Percentiles rank a stretch among this genome's conserved stretches.
phyloP scores from a whole-genome alignment of 169 alveolate species.

The Eimeria necatrix region DNA sequence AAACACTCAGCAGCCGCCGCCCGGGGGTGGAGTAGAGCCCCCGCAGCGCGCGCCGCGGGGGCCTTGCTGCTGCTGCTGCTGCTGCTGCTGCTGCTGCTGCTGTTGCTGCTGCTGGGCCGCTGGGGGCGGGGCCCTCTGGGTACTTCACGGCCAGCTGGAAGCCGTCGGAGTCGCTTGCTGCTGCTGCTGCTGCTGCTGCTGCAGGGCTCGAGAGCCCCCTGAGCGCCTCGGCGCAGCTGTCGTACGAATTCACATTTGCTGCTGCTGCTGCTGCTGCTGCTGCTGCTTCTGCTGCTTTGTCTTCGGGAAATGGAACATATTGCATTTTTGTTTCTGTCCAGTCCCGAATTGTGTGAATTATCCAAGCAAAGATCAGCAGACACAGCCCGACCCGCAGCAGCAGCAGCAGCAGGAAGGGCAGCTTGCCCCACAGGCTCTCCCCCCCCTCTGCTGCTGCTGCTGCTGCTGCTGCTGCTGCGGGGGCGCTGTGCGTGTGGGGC shows the following conservation, averaged over 20 bases:
- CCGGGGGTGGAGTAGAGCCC: slow-evolving; percentile 61
- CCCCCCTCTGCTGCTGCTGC: slow-evolving; percentile 3
- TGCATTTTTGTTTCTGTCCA: slow-evolving; percentile 55
- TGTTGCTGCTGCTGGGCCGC: background rate
- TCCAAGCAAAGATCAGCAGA: slow-evolving; percentile 39
- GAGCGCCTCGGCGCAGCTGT: slow-evolving; percentile 55
- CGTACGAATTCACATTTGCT: slow-evolving; percentile 19
- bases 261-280: background rate
- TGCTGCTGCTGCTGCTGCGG: background rate
- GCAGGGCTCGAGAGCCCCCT: background rate
- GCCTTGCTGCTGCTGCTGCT: background rate
- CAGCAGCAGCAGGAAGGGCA: background rate
- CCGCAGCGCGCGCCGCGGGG: slow-evolving; percentile 38
- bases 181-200: background rate
- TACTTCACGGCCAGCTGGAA: slow-evolving; percentile 26
- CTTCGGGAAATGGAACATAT: slow-evolving; percentile 9
- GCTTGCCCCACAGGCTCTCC: background rate
- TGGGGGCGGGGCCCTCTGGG: background rate
- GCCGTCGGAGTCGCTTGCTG: background rate
- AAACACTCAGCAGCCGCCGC: slow-evolving; percentile 38
- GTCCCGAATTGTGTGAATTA: slow-evolving; percentile 13
- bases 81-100: background rate
- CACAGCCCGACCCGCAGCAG: background rate
- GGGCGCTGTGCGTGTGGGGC: background rate
- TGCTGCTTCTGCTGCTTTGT: background rate